Evolutionary conservation across 345 rosid genomes (phyloP).

Genomic region (Schrenkiella parvula): DNA sequence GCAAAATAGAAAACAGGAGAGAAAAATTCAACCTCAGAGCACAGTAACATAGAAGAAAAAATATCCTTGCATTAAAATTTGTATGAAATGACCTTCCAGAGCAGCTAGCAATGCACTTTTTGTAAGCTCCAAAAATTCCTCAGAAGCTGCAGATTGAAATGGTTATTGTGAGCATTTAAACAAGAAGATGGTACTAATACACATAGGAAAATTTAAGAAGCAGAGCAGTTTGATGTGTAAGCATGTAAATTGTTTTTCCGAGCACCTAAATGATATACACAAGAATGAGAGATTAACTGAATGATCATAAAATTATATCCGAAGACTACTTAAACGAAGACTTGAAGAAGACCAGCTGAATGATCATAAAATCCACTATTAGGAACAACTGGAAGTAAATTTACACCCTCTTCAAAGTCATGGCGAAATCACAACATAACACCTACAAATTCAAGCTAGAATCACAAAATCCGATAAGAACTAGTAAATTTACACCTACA

Average conservation of each 20-base stretch:
- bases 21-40: not conserved
- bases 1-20: slow-evolving; percentile 17
- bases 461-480: not conserved
- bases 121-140: slow-evolving; percentile 95
- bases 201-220: not conserved
- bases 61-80: slow-evolving; percentile 3
- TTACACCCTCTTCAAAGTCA: not conserved
- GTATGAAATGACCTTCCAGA: slow-evolving; percentile 62
- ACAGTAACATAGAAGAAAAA: slow-evolving; percentile 1
- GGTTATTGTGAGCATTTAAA: not conserved
- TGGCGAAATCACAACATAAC: not conserved
- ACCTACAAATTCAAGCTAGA: too few relatives aligned
- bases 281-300: not conserved
- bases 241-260: not conserved
- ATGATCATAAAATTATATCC: not conserved
- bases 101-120: slow-evolving; percentile 91
- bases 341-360: not conserved
- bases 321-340: not conserved
- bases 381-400: not conserved
- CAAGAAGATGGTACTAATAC: not conserved
- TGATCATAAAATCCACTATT: not conserved
- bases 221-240: not conserved
- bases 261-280: not conserved
- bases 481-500: too few relatives aligned
- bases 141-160: slow-evolving; percentile 61